Base-by-base conservation (phyloP, 257 asterid species). In the Dorcoceras hygrometricum region DNA sequence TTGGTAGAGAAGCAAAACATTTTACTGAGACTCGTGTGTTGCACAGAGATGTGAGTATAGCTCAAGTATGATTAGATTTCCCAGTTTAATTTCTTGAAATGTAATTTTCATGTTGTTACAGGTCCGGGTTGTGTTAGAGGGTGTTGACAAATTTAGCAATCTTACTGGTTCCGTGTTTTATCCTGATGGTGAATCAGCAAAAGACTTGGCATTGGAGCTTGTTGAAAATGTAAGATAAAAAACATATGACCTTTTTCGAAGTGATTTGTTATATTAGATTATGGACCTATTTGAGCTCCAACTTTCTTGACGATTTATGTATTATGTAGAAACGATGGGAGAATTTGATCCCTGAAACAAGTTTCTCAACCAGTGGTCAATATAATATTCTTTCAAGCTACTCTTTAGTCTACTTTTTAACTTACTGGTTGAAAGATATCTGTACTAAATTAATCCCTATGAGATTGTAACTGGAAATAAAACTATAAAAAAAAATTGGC, bases 51-150 rank as follows among this genome's bases (percentile, higher is more conserved):
- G 99, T 94, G 74, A 76, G 97, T 70, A 39, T 12, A 57, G 26
- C 57, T 66, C 43, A 34, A 16, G 16, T 25, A 31, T 43, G 39
- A 31, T 1, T 65, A 18, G 31, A 32, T 53, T 63, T 28, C 32
- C 28, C 36, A 19, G 51, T 62, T 34, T 12, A 28, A 66, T 18
- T 50, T 46, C 62, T 57, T 72, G 26, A 59, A 59, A 43, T 19
- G 22, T 28, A 62, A 56, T 62, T 74, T 36, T 58, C 16, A 46
- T 65, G 24, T 65, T 63, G 65, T 67, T 77, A 29, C 95, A 94
- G 99, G 96, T 94, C 59, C 80, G 97, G 78, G 82, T 94, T 75
- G 97, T 90, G 39, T 77, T 94, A 79, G 99, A 94, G 82, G 96
- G 99, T 48, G 97, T 84, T 72, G 99, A 94, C 83, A 87, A 94